phyloP scores from a whole-genome alignment of 208 protist species.

The Leishmania guyanensis region DNA sequence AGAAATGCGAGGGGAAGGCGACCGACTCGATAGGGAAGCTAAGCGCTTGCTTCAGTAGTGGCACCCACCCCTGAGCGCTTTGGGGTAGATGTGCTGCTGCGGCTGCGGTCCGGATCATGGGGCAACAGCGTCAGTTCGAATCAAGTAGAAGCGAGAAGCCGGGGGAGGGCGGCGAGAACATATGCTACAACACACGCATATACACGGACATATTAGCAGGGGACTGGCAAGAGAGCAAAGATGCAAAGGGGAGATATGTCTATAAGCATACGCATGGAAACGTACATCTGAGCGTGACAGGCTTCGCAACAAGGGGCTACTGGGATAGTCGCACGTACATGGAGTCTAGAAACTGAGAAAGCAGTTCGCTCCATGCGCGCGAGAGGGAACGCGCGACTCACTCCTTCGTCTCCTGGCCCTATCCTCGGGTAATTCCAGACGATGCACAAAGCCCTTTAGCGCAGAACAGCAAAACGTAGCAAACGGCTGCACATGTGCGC shows the following conservation, averaged over 20 bases:
- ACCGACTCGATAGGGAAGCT: constrained; percentile 41
- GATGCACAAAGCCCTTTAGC: not conserved
- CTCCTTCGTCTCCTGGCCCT: not conserved
- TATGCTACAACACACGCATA: not conserved
- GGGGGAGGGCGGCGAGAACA: not conserved
- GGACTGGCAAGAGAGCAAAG: not conserved
- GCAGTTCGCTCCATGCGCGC: too few species aligned
- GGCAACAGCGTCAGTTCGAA: not conserved
- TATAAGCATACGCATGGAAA: not conserved
- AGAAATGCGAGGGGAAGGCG: constrained; percentile 70
- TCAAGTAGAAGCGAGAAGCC: not conserved
- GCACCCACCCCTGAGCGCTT: constrained; percentile 54
- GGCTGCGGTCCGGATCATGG: not conserved
- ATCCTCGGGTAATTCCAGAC: not conserved
- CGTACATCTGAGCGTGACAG: not conserved
- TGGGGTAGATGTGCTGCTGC: constrained; percentile 48
- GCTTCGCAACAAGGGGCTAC: not conserved
- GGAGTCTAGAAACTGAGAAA: not conserved
- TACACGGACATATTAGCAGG: not conserved
- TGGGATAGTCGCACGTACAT: not conserved
- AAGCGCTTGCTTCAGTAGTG: constrained; percentile 49
- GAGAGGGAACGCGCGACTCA: not conserved
- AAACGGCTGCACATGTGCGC: not conserved
- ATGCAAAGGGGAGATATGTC: not conserved
- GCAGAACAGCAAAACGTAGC: not conserved